Conservation (phyloP, 306 rosid genomes). For the Calophaca sinica region DNA sequence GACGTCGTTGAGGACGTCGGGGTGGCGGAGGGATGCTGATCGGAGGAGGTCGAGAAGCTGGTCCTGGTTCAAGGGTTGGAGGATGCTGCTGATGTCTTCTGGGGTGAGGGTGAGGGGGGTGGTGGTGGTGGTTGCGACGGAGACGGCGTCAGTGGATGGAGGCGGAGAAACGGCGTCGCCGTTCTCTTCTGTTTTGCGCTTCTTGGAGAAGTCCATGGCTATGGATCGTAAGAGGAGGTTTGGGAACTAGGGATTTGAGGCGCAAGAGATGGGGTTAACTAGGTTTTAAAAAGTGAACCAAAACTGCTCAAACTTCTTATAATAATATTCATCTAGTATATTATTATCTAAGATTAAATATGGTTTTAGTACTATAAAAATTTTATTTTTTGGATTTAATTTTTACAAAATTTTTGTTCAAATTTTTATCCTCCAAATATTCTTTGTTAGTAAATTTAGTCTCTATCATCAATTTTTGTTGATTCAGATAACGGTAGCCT, state of each 20-base stretch:
- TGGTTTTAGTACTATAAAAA: too few species aligned
- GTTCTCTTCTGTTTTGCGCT: slow-evolving; percentile 83
- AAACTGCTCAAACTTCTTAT: background rate
- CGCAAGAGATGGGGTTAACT: background rate
- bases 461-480: too few species aligned
- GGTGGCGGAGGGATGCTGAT: slow-evolving; percentile 72
- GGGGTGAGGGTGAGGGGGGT: slow-evolving; percentile 48
- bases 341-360: too few species aligned
- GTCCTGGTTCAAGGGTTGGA: slow-evolving; percentile 73
- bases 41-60: slow-evolving; percentile 77
- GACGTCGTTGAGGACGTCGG: slow-evolving; percentile 69
- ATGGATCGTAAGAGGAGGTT: background rate
- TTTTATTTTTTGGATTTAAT: too few species aligned
- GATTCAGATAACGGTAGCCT: too few species aligned
- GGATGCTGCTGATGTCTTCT: slow-evolving; percentile 74
- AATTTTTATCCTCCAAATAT: too few species aligned
- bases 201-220: slow-evolving; percentile 73
- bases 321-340: too few species aligned
- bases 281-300: slow-evolving; percentile 16
- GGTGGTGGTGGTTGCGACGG: background rate
- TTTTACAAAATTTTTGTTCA: too few species aligned
- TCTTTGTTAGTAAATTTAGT: too few species aligned
- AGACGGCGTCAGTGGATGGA: background rate
- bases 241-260: slow-evolving; percentile 45
- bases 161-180: slow-evolving; percentile 54